Evolutionary conservation across 2,329 filamentous ascomycete species (phyloP), one percentile per base, ranked within the genome.

Genomic region (Ophiostoma perfectum): DNA sequence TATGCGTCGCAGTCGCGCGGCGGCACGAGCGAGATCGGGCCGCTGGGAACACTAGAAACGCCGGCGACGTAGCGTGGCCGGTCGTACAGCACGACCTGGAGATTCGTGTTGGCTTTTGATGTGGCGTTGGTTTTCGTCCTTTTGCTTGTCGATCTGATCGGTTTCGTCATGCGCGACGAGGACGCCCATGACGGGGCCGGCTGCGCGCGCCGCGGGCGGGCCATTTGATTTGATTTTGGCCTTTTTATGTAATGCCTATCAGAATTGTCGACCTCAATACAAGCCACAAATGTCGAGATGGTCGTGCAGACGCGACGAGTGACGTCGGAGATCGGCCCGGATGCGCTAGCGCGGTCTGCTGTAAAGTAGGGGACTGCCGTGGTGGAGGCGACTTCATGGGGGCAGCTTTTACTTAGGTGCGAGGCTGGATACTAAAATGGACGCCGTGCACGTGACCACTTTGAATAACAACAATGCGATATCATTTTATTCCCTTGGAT

Each of bases 1-100:
- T 82, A 85, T n/a, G 83, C 85, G 27, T 45, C 82, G 58, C 81
- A 80, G 72, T 87, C 83, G 73, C 80, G 82, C 1, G 78, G 74
- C 3, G 82, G 84, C 2, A 81, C 75, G 6, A 87, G 75, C n/a
- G 78, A 74, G 16, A 86, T 76, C 9, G 79, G 81, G 5, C 3
- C 79, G 79, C 1, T 83, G 75, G 0, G 80, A 77, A 0, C 84
- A 84, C 0, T 82, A 82, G 39, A 42, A 8, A 63, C 9, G 7
- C 80, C 80, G 47, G 81, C 81, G 3, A 80, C 79, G 72, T 86
- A 85, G 14, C 70, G 74, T 0, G 75, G 76, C 42, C 74, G 75
- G 18, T 75, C 74, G 58, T 73, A 73, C 45, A 79, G 67, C 39
- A 73, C 72, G 45, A 80, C 77, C 60, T 77, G 73, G 44, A 80